Conservation (phyloP, 164 flowering plant genomes). For the Cinnamomum micranthum region DNA sequence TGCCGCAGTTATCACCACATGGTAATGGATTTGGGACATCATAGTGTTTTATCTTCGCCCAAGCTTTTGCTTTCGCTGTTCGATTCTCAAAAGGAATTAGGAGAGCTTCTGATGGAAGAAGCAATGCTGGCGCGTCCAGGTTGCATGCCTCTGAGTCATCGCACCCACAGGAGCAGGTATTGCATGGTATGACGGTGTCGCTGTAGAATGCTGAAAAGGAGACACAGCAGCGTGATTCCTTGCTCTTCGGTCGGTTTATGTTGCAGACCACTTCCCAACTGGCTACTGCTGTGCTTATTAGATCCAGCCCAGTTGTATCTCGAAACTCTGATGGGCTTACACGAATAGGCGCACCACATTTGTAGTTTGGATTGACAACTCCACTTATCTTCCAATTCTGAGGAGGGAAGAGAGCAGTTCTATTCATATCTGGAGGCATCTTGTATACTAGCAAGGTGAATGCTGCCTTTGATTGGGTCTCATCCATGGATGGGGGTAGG, state of each 20-base stretch:
- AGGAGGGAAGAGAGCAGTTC: constrained; percentile 52
- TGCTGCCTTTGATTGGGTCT: constrained; percentile 39
- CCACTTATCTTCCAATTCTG: constrained; percentile 69
- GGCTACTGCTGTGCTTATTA: constrained; percentile 39
- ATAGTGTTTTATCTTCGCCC: constrained; percentile 47
- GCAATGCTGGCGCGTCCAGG: constrained; percentile 33
- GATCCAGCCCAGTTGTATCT: constrained; percentile 43
- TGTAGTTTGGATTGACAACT: constrained; percentile 57
- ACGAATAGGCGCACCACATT: constrained; percentile 59
- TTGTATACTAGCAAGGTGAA: constrained; percentile 68
- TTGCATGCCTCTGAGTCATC: constrained; percentile 27
- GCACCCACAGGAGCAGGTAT: constrained; percentile 82
- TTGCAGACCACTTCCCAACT: constrained; percentile 78
- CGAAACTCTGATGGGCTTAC: constrained; percentile 54
- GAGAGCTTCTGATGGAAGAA: constrained; percentile 67
- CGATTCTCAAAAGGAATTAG: constrained; percentile 69
- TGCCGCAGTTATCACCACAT: constrained; percentile 72
- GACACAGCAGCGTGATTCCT: constrained; percentile 19
- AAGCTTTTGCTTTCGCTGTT: constrained; percentile 49
- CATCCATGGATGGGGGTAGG: constrained; percentile 54
- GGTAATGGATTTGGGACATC: constrained; percentile 42
- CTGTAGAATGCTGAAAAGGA: constrained; percentile 65
- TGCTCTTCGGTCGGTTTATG: constrained; percentile 50
- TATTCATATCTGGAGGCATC: constrained; percentile 61
- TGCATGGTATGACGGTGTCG: constrained; percentile 74